These are phyloP conservation scores for Cadophora malorum DNA, from an alignment of 2,329 filamentous ascomycete species.

Conservation along the genomic window DNA sequence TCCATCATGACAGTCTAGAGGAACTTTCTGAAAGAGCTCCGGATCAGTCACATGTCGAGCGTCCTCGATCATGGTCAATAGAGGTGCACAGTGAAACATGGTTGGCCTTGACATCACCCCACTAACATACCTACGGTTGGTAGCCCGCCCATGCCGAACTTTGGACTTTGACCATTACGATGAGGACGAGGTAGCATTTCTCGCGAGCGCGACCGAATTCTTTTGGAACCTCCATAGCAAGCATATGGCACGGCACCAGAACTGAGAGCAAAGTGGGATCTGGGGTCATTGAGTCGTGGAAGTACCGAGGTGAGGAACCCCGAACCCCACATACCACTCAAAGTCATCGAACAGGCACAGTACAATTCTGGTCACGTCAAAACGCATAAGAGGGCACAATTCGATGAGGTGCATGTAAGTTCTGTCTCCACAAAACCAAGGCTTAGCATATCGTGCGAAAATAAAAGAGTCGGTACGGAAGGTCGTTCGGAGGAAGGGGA, in stretches of 20 bases:
- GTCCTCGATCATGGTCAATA: not conserved
- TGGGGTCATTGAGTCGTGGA: conserved; percentile 10
- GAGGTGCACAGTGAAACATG: not conserved
- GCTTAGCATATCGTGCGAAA: not conserved
- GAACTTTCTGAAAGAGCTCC: not conserved
- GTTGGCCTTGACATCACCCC: not conserved
- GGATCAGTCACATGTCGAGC: not conserved
- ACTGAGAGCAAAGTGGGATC: no score
- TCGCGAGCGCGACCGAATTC: no score
- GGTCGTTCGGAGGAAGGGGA: no score
- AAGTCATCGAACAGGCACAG: conserved; percentile 1
- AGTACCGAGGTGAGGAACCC: conserved; percentile 4
- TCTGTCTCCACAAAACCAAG: not conserved
- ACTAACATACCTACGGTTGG: not conserved
- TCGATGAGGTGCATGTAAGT: not conserved
- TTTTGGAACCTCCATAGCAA: no score
- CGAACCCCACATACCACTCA: not conserved
- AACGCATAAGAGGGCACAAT: not conserved
- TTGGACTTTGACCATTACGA: not conserved
- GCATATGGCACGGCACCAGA: no score
- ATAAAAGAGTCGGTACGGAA: no score
- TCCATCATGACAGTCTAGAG: not conserved
- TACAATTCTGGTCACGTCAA: not conserved
- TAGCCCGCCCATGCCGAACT: not conserved
- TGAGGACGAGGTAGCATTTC: no score